Conservation (phyloP, 768 basidiomycete genomes). For the Suillus decipiens region DNA sequence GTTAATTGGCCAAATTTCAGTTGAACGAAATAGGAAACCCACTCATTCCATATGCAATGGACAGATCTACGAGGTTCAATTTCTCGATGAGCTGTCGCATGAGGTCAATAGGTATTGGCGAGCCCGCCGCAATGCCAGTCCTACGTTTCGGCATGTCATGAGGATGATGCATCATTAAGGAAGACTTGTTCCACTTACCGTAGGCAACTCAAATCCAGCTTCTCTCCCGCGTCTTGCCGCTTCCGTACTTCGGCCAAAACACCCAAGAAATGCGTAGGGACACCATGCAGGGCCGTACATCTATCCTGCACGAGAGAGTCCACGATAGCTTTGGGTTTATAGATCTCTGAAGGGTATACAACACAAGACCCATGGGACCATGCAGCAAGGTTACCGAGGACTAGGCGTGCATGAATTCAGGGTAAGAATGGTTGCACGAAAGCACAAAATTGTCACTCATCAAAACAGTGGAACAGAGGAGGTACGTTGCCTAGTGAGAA, state of each 20-base stretch:
- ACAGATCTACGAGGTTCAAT: conserved; percentile 69
- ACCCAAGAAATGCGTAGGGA: conserved; percentile 83
- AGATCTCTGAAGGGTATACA: conserved; percentile 73
- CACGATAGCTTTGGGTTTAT: conserved; percentile 64
- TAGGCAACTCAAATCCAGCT: conserved; percentile 49
- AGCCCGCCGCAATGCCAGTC: conserved; percentile 83
- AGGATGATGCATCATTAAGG: neutral
- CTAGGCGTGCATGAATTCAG: conserved; percentile 52
- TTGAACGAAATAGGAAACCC: conserved; percentile 27
- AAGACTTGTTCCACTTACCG: conserved; percentile 43
- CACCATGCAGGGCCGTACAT: conserved; percentile 82
- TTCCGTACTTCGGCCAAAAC: conserved; percentile 68
- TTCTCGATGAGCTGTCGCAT: conserved; percentile 73
- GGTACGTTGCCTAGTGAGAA: conserved; percentile 69
- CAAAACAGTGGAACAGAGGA: conserved; percentile 87
- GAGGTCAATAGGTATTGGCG: conserved; percentile 74
- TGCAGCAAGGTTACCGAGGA: conserved; percentile 78
- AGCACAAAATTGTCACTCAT: conserved; percentile 51
- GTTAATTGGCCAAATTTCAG: neutral
- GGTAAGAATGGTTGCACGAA: conserved; percentile 17
- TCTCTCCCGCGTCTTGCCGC: conserved; percentile 46
- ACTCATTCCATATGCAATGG: conserved; percentile 90
- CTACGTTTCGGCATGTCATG: conserved; percentile 35
- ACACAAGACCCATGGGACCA: conserved; percentile 75
- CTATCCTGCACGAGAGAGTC: conserved; percentile 67